Conservation (phyloP, 768 basidiomycete species). For the Termitomyces sp. region DNA sequence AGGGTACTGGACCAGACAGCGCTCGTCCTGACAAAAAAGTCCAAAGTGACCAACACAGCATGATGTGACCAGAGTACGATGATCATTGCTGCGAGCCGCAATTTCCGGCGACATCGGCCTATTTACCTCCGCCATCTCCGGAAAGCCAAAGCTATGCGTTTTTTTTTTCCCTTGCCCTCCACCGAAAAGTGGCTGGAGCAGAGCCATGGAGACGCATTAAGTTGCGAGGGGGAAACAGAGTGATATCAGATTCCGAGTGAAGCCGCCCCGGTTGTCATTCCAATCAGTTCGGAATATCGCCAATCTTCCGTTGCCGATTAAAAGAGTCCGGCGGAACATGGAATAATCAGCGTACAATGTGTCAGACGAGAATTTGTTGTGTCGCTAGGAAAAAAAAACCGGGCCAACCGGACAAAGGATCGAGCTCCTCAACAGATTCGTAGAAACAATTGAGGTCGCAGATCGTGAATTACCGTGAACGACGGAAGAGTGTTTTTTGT, state of each 20-base stretch:
- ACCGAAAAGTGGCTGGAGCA: not conserved
- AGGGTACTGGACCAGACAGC: not conserved
- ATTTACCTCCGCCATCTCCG: not conserved
- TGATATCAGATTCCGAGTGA: not conserved
- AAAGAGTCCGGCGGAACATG: not conserved
- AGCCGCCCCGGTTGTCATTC: not conserved
- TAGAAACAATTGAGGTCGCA: not conserved
- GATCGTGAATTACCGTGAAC: slow-evolving; percentile 3
- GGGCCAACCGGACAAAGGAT: slow-evolving; percentile 2
- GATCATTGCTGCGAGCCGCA: not conserved
- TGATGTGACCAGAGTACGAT: not conserved
- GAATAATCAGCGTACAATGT: slow-evolving; percentile 4
- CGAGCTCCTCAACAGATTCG: slow-evolving; percentile 2
- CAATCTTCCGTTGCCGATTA: not conserved
- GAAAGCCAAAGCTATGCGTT: not conserved
- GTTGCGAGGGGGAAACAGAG: not conserved
- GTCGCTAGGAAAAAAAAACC: not conserved
- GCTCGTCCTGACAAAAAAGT: not conserved
- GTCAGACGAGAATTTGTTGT: slow-evolving; percentile 2
- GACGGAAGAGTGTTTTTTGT: slow-evolving; percentile 5
- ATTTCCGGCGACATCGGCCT: not conserved
- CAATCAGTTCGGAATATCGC: slow-evolving; percentile 5
- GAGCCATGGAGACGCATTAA: not conserved
- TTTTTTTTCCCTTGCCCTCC: not conserved
- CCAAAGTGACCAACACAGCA: not conserved